Percentiles rank a stretch among this genome's conserved stretches.
phyloP scores from a whole-genome alignment of 352 stramenopile genomes.

The Peronospora farinosa region DNA sequence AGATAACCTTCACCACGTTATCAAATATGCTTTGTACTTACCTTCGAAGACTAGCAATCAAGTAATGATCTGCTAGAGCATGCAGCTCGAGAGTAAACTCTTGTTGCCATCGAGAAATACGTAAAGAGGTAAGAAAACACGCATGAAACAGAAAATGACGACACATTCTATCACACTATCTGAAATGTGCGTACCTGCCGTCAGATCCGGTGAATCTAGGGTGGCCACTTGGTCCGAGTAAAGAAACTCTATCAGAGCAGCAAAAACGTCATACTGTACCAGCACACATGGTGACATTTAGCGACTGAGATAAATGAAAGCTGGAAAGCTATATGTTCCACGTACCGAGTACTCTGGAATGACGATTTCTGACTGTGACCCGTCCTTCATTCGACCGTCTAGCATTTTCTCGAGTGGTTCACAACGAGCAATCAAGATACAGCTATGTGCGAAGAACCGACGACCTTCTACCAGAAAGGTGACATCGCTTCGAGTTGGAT shows the following conservation, averaged over 20 bases:
- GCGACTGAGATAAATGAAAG: not conserved
- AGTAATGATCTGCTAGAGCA: slow-evolving; percentile 80
- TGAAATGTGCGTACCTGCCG: slow-evolving; percentile 29
- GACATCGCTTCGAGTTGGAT: slow-evolving; percentile 71
- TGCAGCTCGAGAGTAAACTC: slow-evolving; percentile 82
- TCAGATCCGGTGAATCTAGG: slow-evolving; percentile 31
- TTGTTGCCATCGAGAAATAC: slow-evolving; percentile 7
- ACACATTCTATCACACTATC: not conserved
- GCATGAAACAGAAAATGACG: not conserved
- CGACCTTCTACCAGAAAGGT: slow-evolving; percentile 76
- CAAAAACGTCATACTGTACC: slow-evolving; percentile 66
- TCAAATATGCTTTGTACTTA: slow-evolving; percentile 7
- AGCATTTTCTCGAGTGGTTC: slow-evolving; percentile 88
- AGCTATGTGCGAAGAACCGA: slow-evolving; percentile 71
- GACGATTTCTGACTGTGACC: slow-evolving; percentile 49
- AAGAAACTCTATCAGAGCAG: slow-evolving; percentile 82
- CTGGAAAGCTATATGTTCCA: slow-evolving; percentile 5
- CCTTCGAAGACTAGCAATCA: slow-evolving; percentile 56
- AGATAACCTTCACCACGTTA: not conserved
- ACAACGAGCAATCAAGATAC: slow-evolving; percentile 83
- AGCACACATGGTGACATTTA: slow-evolving; percentile 7
- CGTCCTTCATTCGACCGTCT: slow-evolving; percentile 84
- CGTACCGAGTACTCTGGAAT: slow-evolving; percentile 70
- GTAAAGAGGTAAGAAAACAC: not conserved
- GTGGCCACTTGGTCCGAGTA: slow-evolving; percentile 79